Evolutionary conservation across 2,329 filamentous ascomycete species (phyloP).

Genomic region (Ophiosphaerella korrae): DNA sequence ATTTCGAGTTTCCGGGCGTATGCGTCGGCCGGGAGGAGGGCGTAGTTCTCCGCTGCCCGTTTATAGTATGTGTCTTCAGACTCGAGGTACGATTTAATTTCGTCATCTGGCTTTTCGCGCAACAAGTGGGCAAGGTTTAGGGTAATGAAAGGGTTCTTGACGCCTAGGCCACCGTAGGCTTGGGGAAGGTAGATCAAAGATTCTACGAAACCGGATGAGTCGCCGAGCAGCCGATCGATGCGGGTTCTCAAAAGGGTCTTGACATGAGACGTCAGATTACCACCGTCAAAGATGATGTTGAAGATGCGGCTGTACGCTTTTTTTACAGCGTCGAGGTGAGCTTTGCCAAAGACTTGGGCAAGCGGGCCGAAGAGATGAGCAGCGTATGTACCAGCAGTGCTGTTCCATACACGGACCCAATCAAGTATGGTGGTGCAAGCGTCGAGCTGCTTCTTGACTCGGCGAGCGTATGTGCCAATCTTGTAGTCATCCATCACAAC

Average conservation of each 20-base stretch:
- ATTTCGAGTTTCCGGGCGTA: slow-evolving; percentile 13
- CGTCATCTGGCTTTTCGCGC: slow-evolving; percentile 3
- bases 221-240: not conserved
- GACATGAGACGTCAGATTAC: slow-evolving; percentile 27
- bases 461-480: slow-evolving; percentile 22
- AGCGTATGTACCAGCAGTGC: slow-evolving; percentile 28
- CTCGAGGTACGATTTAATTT: slow-evolving; percentile 16
- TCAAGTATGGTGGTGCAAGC: slow-evolving; percentile 25
- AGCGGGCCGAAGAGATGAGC: slow-evolving; percentile 35
- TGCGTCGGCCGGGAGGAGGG: slow-evolving; percentile 9
- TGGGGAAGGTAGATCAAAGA: slow-evolving; percentile 34
- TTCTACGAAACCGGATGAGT: slow-evolving; percentile 21
- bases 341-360: slow-evolving; percentile 28
- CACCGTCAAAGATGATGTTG: slow-evolving; percentile 25
- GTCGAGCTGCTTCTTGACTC: slow-evolving; percentile 27
- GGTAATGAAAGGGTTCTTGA: slow-evolving; percentile 34
- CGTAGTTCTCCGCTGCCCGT: slow-evolving; percentile 14
- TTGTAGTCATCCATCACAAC: slow-evolving; percentile 16
- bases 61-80: slow-evolving; percentile 29
- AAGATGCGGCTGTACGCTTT: slow-evolving; percentile 28
- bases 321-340: slow-evolving; percentile 30
- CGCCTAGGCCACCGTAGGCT: slow-evolving; percentile 35
- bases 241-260: slow-evolving; percentile 17
- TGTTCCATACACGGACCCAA: slow-evolving; percentile 39
- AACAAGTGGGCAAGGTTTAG: slow-evolving; percentile 26